Base-by-base conservation (phyloP, 306 rosid species). In the Cucurbita argyrosperma region DNA sequence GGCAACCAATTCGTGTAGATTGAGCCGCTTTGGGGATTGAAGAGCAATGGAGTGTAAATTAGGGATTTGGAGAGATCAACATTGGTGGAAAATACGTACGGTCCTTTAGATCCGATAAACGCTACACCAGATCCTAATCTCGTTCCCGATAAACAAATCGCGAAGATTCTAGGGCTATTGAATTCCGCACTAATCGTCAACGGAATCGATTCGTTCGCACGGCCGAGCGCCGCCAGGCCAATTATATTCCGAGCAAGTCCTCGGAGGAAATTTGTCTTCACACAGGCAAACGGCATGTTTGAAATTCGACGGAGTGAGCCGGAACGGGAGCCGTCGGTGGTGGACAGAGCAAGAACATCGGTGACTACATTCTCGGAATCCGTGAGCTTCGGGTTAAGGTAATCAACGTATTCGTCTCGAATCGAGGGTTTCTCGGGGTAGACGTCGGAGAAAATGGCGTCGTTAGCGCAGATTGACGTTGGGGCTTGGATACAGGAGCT, bases 371-470 rank as follows among this genome's bases (percentile, higher is more conserved):
- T 74, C 81, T 37, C 74, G 16, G 84, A 79, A 21, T 21, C 64
- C 1, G 80, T 50, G 72, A 82, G 54, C 61, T 76, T 52, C 62
- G 49, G 11, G 72, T 80, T 50, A 74, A 4, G 0, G 10, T 68
- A 68, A 68, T 68, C 73, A 4, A 68, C 52, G 5, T 1, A 68
- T 5, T 35, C 39, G 13, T 68, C 73, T 21, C 73, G 14, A 6
- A 68, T 7, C 2, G 57, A 68, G 2, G 88, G 86, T 39, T 82
- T 85, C 56, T 85, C 86, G 0, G 88, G 88, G 81, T 80, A 85
- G 75, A 80, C 76, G 21, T 40, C 10, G 63, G 82, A 76, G 8
- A 63, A 63, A 23, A 63, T 39, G 13, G 86, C 39, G 38, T 72
- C 5, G 75, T 80, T 62, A 7, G 26, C 60, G 21, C 83, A 80